phyloP scores from a whole-genome alignment of 306 rosid genomes.

The Quercus mongolica region DNA sequence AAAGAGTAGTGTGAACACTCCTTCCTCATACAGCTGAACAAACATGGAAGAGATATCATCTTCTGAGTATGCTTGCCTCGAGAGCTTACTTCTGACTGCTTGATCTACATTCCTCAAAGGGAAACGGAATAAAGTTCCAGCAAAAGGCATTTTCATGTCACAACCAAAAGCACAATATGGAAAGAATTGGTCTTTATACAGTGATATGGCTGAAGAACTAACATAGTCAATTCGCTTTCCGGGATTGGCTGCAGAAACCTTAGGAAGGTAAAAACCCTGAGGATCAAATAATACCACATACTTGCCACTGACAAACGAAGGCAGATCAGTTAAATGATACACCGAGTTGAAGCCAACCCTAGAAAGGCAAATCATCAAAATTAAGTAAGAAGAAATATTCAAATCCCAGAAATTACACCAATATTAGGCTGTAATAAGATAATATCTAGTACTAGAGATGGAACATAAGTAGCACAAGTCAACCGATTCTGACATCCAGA shows the following conservation, averaged over 20 bases:
- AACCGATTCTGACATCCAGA: not conserved
- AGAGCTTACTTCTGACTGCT: constrained; percentile 80
- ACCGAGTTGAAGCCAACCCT: constrained; percentile 99
- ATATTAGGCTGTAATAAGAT: not conserved
- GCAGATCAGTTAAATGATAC: constrained; percentile 95
- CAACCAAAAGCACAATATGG: constrained; percentile 94
- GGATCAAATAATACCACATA: constrained; percentile 91
- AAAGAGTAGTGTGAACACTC: constrained; percentile 80
- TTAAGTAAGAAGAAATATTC: constrained; percentile 18
- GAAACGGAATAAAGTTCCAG: constrained; percentile 89
- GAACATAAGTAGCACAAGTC: not conserved
- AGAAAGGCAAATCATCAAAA: constrained; percentile 22
- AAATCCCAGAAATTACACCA: constrained; percentile 9
- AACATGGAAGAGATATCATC: constrained; percentile 89
- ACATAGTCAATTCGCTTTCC: constrained; percentile 93
- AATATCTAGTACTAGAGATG: not conserved
- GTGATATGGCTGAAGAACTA: constrained; percentile 66
- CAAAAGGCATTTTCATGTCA: constrained; percentile 74
- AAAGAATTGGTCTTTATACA: constrained; percentile 74
- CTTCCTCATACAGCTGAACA: constrained; percentile 80
- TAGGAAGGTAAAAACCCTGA: constrained; percentile 88
- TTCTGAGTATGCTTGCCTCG: constrained; percentile 78
- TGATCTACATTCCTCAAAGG: constrained; percentile 81
- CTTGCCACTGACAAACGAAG: constrained; percentile 96
- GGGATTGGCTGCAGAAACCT: constrained; percentile 85